These are phyloP conservation scores for Nicotiana benthamiana DNA, from an alignment of 257 asterid genomes.

Conservation along the genomic window DNA sequence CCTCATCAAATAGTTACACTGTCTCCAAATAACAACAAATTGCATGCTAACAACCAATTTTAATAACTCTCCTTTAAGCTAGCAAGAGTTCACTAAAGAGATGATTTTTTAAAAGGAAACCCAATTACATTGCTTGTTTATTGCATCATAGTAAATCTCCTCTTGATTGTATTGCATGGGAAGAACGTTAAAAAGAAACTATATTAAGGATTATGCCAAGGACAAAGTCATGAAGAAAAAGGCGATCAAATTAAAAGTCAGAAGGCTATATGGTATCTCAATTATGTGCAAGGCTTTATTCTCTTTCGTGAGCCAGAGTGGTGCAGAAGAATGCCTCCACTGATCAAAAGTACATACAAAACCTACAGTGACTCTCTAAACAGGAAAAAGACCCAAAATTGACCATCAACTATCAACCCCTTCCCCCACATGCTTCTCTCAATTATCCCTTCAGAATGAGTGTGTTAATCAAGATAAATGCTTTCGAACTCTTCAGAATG, in stretches of 20 bases:
- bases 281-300: background rate
- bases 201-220: background rate
- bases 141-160: background rate
- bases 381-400: background rate
- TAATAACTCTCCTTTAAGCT: background rate
- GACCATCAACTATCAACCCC: background rate
- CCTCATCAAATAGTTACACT: background rate
- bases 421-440: background rate
- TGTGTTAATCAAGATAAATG: background rate
- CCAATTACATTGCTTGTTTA: background rate
- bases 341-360: background rate
- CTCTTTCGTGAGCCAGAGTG: background rate
- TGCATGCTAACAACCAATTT: background rate
- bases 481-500: too few relatives aligned
- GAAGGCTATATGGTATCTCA: background rate
- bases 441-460: background rate
- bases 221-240: background rate
- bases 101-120: background rate
- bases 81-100: background rate
- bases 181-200: background rate
- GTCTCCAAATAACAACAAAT: background rate
- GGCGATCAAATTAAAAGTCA: background rate
- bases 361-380: background rate
- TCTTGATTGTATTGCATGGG: background rate
- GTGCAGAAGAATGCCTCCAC: background rate